Conservation (phyloP, 1,284 basidiomycete species). For the Fereydounia khargensis region DNA sequence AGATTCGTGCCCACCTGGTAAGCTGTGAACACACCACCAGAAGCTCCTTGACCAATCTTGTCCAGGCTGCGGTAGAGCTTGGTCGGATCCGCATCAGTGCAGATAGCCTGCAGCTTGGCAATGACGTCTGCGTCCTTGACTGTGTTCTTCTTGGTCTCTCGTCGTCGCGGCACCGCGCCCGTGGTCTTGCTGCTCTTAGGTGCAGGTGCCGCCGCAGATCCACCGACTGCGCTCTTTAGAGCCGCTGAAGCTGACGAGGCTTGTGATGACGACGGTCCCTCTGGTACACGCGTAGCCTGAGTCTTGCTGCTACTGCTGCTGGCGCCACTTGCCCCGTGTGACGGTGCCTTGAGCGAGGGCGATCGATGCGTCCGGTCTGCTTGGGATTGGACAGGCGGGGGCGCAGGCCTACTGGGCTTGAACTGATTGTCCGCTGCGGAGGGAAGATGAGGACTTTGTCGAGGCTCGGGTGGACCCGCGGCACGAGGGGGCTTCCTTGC, state of each 20-base stretch:
- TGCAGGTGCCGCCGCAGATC: slow-evolving; percentile 2
- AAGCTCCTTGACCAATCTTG: slow-evolving; percentile 97
- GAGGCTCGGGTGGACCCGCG: slow-evolving; percentile 8
- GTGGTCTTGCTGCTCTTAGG: slow-evolving; percentile 9
- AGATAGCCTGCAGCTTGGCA: slow-evolving; percentile 84
- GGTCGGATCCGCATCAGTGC: slow-evolving; percentile 95
- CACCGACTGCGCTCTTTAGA: too few relatives aligned
- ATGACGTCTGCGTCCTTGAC: slow-evolving; percentile 86
- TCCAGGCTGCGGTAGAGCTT: slow-evolving; percentile 84
- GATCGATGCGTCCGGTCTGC: not conserved
- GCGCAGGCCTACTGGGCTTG: slow-evolving; percentile 40
- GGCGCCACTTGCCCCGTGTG: too few relatives aligned
- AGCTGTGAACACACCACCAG: slow-evolving; percentile 95
- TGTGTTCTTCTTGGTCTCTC: slow-evolving; percentile 69
- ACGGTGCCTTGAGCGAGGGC: not conserved
- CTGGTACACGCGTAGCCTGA: not conserved
- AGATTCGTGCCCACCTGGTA: slow-evolving; percentile 91
- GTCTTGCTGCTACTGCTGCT: not conserved
- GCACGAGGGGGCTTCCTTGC: slow-evolving; percentile 5
- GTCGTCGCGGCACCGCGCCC: slow-evolving; percentile 61
- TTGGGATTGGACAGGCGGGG: slow-evolving; percentile 7
- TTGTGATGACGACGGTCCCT: not conserved
- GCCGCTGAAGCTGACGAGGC: slow-evolving; percentile 2
- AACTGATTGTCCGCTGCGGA: slow-evolving; percentile 9
- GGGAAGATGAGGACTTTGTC: slow-evolving; percentile 10